Base-by-base conservation (phyloP, 2,329 filamentous ascomycete genomes). In the Curvularia eragrostidis region DNA sequence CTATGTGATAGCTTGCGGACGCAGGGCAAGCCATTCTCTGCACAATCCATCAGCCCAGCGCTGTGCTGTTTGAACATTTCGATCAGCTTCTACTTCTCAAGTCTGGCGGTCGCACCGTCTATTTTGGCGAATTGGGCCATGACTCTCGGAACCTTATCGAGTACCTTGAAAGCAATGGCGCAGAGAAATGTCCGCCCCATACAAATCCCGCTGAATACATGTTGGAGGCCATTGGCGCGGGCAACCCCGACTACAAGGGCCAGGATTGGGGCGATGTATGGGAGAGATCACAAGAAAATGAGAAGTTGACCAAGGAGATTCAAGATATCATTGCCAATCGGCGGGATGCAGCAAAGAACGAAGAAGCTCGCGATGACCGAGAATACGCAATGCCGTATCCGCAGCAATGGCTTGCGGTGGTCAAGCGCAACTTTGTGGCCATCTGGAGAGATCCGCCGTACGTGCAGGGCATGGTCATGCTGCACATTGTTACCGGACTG, bases 31-130 rank as follows among this genome's bases (percentile, higher is more conserved):
- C 88, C 4, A 84, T 91, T 1, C 77, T 91, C 1, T 86, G 87
- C 58, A 91, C 88, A 0, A 90, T 91, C 39, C 88, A 91, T 64
- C 88, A 91, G 71, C 89, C 89, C 0, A 89, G 86, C 1, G 85
- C 87, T 0, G 83, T 87, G 9, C 78, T 91, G 0, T 90, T 91
- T 52, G 82, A 86, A 8, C 81, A 88, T 30, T 91, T 91, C 57
- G 88, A 91, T 61, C 84, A 82, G 0, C 81, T 91, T 0, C 78
- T 90, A 0, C 78, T 90, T 1, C 81, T 91, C 0, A 84, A 86
- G n/a, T 83, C 79, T 62, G 88, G 87, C 3, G 88, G 88, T 8
- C 84, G 84, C 63, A 88, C 85, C 1, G 84, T 87, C 1, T 90
- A 89, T 70, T 89, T 89, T 67, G 88, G 88, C 10, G 85, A 83